Conservation (phyloP, 2,329 filamentous ascomycete species). For the Metarhizium rileyi region DNA sequence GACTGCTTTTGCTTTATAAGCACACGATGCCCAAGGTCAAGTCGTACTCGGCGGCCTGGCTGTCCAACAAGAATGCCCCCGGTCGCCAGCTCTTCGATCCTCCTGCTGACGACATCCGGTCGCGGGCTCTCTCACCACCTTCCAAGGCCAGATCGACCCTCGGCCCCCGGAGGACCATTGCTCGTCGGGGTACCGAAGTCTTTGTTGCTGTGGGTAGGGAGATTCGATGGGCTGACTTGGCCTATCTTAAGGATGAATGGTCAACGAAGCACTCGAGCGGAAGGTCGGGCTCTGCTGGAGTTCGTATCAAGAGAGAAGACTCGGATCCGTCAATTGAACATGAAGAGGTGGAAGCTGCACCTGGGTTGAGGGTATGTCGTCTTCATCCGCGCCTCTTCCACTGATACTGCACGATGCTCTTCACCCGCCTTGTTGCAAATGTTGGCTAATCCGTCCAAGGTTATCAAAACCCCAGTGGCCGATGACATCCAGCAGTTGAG, state of each 20-base stretch:
- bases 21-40: slow-evolving; percentile 72
- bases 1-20: neutral
- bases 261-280: slow-evolving; percentile 19
- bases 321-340: slow-evolving; percentile 28
- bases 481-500: slow-evolving; percentile 77
- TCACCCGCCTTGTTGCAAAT: slow-evolving; percentile 6
- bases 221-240: slow-evolving; percentile 83
- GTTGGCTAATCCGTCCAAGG: slow-evolving; percentile 33
- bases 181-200: slow-evolving; percentile 72
- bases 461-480: slow-evolving; percentile 67
- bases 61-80: slow-evolving; percentile 59
- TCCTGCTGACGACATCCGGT: slow-evolving; percentile 25
- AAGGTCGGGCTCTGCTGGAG: slow-evolving; percentile 19
- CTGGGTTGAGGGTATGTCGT: slow-evolving; percentile 24
- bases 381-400: neutral
- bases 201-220: slow-evolving; percentile 85
- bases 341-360: slow-evolving; percentile 16
- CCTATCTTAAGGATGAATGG: slow-evolving; percentile 60
- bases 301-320: slow-evolving; percentile 39
- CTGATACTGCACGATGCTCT: no score
- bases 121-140: slow-evolving; percentile 28
- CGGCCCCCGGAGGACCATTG: slow-evolving; percentile 59
- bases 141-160: slow-evolving; percentile 32
- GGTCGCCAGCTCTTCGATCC: slow-evolving; percentile 69
- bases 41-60: slow-evolving; percentile 79